Evolutionary conservation across 164 flowering plant genomes (phyloP).

Genomic region (Pachysandra terminalis): DNA sequence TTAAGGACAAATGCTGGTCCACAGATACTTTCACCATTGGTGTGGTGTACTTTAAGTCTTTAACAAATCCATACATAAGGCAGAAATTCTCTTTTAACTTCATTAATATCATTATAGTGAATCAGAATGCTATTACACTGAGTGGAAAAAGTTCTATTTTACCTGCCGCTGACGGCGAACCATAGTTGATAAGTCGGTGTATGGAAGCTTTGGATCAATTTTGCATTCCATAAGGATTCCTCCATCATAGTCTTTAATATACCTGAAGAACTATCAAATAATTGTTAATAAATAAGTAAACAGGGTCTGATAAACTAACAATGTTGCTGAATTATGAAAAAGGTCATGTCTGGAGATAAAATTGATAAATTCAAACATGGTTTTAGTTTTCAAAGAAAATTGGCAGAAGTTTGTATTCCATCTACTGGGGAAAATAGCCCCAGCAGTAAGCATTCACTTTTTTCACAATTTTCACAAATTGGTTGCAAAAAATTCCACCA

Average conservation of each 20-base stretch:
- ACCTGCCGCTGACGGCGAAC: conserved; percentile 90
- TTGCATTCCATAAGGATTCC: conserved; percentile 97
- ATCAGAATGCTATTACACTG: background rate
- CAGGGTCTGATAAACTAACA: background rate
- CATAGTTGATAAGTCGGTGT: conserved; percentile 92
- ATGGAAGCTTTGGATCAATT: conserved; percentile 97
- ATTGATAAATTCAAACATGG: background rate
- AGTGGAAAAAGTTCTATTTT: conserved; percentile 1
- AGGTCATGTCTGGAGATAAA: background rate
- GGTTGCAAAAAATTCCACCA: no score
- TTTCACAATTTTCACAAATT: no score
- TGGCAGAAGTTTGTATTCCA: no score
- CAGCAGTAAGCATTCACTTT: no score
- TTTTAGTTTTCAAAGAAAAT: no score
- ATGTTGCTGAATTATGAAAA: background rate
- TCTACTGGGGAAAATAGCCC: no score
- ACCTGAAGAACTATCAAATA: conserved; percentile 39
- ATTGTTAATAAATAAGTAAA: background rate
- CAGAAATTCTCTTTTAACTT: no score
- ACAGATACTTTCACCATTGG: no score
- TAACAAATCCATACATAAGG: no score
- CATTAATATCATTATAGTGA: background rate
- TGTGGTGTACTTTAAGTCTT: no score
- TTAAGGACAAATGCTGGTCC: no score
- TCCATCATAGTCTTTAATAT: conserved; percentile 97